Evolutionary conservation across 352 stramenopile genomes (phyloP), one percentile per base, ranked within the genome.

Genomic region (Phytophthora chlamydospora): DNA sequence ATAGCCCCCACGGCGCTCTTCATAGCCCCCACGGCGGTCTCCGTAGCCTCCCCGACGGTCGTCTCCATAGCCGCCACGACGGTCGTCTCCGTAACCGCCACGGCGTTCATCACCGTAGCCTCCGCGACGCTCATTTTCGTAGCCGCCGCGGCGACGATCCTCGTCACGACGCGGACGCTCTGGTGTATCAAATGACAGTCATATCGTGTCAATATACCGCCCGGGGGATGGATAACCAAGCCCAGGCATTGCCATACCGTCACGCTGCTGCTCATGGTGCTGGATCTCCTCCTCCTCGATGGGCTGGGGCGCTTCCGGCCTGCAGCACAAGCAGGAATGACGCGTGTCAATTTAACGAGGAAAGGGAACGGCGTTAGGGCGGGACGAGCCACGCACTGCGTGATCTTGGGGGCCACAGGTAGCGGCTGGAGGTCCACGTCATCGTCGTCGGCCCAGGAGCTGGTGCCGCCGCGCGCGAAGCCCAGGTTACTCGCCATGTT

Each of bases 371-470:
- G n/a, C 36, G 3, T 48, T 32, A 13, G 24, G 48, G 35, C 7
- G 14, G 11, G 4, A n/a, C 7, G n/a, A 17, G 32, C 12, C 17
- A 61, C 78, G 53, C 66, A 90, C 80, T 77, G 73, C 44, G 64
- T 50, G 16, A 88, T 68, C 56, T 83, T 81, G 19, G 66, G 67
- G 16, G 58, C 43, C 9, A 73, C 63, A 11, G 75, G 71, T 14
- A 89, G 62, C 9, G 76, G 78, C 65, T 75, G 67, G 21, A 77
- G 49, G 55, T 93, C 83, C 32, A 73, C 49, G 52, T 91, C 83
- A 50, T 95, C 85, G 43, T 94, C 85, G 45, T 95, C 85, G 47
- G 85, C 85, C 85, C 85, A 95, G 16, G 83, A 92, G 71, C 64
- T 86, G 34, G 69, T 79, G 62, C 66, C 77, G 38, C 70, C 54